Evolutionary conservation across 2,329 filamentous ascomycete species (phyloP).

Genomic region (Verticillium zaregamsianum): DNA sequence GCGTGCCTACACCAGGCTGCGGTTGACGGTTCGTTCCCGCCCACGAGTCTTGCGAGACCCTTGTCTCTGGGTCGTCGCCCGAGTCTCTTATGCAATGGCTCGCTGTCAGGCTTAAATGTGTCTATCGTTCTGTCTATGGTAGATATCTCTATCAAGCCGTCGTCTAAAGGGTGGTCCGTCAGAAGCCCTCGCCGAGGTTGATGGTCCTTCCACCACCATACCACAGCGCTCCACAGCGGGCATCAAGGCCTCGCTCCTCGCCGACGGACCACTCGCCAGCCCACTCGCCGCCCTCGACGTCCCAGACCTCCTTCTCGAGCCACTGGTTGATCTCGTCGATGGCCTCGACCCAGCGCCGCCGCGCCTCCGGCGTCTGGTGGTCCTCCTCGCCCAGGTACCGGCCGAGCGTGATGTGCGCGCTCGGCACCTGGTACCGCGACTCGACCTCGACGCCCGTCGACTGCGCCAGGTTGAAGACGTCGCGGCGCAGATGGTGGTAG

Average conservation of each 20-base stretch:
- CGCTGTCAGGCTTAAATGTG: too few relatives aligned
- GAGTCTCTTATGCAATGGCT: too few relatives aligned
- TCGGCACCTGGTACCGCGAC: slow-evolving; percentile 83
- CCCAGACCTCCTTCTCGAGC: slow-evolving; percentile 70
- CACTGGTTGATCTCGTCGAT: slow-evolving; percentile 76
- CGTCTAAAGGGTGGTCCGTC: slow-evolving; percentile 1
- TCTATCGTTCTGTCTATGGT: background rate
- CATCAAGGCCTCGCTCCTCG: slow-evolving; percentile 75
- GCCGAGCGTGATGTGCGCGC: slow-evolving; percentile 83
- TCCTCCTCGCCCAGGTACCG: slow-evolving; percentile 70
- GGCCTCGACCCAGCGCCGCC: slow-evolving; percentile 60
- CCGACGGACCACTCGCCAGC: slow-evolving; percentile 82
- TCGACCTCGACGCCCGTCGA: slow-evolving; percentile 64
- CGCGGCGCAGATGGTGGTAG: slow-evolving; percentile 85
- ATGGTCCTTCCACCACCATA: slow-evolving; percentile 80
- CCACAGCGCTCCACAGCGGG: slow-evolving; percentile 73
- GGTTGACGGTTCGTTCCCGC: too few relatives aligned
- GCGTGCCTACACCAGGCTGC: too few relatives aligned
- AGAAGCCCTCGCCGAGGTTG: slow-evolving; percentile 58
- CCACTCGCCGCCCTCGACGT: slow-evolving; percentile 36
- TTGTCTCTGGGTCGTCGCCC: too few relatives aligned
- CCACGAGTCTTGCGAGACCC: too few relatives aligned
- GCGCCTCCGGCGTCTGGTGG: slow-evolving; percentile 52
- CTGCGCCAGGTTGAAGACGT: slow-evolving; percentile 62
- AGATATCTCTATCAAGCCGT: background rate